These are phyloP conservation scores for Pseudozyma tsukubaensis DNA, from an alignment of 1,284 basidiomycete species.

Conservation along the genomic window DNA sequence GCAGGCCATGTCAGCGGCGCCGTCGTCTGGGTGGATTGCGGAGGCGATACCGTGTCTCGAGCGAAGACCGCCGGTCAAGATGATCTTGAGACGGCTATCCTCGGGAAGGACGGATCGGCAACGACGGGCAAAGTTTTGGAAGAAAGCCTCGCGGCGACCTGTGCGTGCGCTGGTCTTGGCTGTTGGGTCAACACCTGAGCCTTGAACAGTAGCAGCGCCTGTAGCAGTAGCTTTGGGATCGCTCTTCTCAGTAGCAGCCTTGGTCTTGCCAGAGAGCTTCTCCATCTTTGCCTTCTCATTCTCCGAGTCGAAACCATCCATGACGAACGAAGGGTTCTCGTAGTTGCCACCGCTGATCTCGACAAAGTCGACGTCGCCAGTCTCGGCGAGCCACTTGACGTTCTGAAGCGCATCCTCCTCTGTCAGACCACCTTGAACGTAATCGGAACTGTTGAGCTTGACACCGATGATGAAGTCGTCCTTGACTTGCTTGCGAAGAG, in stretches of 20 bases:
- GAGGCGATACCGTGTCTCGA: constrained; percentile 75
- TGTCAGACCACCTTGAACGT: constrained; percentile 73
- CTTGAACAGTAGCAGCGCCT: constrained; percentile 19
- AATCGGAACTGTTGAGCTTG: constrained; percentile 87
- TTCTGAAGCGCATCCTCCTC: constrained; percentile 76
- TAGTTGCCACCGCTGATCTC: constrained; percentile 90
- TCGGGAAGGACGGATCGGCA: constrained; percentile 63
- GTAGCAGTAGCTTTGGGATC: constrained; percentile 20
- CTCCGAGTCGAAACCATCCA: constrained; percentile 67
- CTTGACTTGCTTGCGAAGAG: constrained; percentile 75
- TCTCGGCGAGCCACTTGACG: constrained; percentile 75
- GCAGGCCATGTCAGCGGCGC: constrained; percentile 76
- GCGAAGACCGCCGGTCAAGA: constrained; percentile 84
- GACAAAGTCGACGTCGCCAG: constrained; percentile 80
- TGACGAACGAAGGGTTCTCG: constrained; percentile 75
- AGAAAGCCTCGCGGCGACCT: constrained; percentile 72
- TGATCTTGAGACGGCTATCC: constrained; percentile 71
- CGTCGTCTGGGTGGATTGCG: constrained; percentile 68
- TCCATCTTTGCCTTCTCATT: constrained; percentile 47
- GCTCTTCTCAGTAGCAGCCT: constrained; percentile 10
- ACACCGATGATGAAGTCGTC: constrained; percentile 80
- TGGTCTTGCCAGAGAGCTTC: constrained; percentile 28
- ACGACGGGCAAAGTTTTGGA: constrained; percentile 69
- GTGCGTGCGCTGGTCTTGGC: constrained; percentile 38
- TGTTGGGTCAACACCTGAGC: constrained; percentile 33